Evolutionary conservation across 2,329 filamentous ascomycete genomes (phyloP).

Genomic region (Didymella segeticola): DNA sequence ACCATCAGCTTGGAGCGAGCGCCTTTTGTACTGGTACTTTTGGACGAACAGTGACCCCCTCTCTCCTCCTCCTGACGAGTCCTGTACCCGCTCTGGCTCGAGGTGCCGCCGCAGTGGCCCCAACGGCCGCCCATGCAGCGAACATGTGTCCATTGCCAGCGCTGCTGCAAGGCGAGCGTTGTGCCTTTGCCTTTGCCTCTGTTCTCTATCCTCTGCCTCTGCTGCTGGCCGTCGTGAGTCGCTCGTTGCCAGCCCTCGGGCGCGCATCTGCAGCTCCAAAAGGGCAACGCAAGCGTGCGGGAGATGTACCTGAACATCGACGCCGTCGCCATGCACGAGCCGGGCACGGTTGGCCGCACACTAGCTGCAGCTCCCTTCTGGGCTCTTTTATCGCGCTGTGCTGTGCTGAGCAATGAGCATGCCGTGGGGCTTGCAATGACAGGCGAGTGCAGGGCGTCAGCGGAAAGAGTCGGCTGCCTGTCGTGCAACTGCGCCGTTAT

Average conservation of each 20-base stretch:
- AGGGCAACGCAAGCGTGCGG: slow-evolving; percentile 24
- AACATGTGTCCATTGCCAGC: not conserved
- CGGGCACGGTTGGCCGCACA: slow-evolving; percentile 32
- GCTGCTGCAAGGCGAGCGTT: no score
- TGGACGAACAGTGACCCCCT: no score
- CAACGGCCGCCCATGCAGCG: slow-evolving; percentile 1
- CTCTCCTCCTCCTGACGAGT: slow-evolving; percentile 5
- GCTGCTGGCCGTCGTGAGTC: not conserved
- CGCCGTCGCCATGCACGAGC: slow-evolving; percentile 30
- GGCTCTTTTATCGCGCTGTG: slow-evolving; percentile 22
- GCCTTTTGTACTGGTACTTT: slow-evolving; percentile 30
- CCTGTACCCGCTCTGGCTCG: slow-evolving; percentile 14
- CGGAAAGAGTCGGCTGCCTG: slow-evolving; percentile 39
- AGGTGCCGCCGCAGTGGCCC: slow-evolving; percentile 13
- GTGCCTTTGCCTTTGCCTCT: no score
- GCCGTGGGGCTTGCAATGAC: slow-evolving; percentile 16
- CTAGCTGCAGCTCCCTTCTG: slow-evolving; percentile 32
- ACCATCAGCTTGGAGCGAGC: slow-evolving; percentile 26
- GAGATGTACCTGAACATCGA: slow-evolving; percentile 41
- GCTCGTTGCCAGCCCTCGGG: not conserved
- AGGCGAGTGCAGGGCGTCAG: slow-evolving; percentile 19
- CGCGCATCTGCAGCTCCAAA: slow-evolving; percentile 7
- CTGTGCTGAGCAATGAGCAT: no score
- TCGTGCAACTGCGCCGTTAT: slow-evolving; percentile 35
- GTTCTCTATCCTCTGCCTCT: no score